Conservation (phyloP, 1,139 yeast genomes). For the Hyphopichia burtonii region DNA sequence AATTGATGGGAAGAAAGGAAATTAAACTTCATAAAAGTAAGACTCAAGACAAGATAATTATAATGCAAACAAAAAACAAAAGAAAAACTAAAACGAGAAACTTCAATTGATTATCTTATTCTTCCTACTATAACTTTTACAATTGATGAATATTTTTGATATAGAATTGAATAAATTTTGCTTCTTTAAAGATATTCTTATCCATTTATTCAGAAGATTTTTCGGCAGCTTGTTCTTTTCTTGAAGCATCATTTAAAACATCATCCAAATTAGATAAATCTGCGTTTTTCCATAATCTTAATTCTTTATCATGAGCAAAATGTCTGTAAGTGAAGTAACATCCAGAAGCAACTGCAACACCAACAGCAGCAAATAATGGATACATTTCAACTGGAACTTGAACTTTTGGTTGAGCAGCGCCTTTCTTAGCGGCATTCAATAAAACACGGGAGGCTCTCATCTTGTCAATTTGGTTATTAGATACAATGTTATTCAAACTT, state of each 20-base stretch:
- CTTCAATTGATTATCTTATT: too few species aligned
- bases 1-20: too few species aligned
- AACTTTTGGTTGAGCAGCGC: slow-evolving; percentile 22
- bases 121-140: too few species aligned
- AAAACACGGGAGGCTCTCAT: slow-evolving; percentile 60
- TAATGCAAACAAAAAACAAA: neutral
- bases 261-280: slow-evolving; percentile 54
- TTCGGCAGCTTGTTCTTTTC: slow-evolving; percentile 33
- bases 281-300: slow-evolving; percentile 73
- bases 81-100: neutral
- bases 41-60: neutral
- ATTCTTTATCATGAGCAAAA: slow-evolving; percentile 60
- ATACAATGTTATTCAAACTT: neutral
- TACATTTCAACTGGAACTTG: slow-evolving; percentile 71
- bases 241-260: slow-evolving; percentile 52
- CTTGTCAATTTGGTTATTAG: slow-evolving; percentile 4
- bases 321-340: slow-evolving; percentile 71
- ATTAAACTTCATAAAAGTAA: neutral
- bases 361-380: slow-evolving; percentile 63
- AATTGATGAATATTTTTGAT: too few species aligned
- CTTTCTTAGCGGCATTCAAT: slow-evolving; percentile 49
- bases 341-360: slow-evolving; percentile 68
- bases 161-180: too few species aligned
- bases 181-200: too few species aligned
- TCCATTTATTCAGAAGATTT: too few species aligned